These are phyloP conservation scores for Allantophomopsis cytisporea DNA, from an alignment of 2,329 filamentous ascomycete genomes.

Conservation along the genomic window DNA sequence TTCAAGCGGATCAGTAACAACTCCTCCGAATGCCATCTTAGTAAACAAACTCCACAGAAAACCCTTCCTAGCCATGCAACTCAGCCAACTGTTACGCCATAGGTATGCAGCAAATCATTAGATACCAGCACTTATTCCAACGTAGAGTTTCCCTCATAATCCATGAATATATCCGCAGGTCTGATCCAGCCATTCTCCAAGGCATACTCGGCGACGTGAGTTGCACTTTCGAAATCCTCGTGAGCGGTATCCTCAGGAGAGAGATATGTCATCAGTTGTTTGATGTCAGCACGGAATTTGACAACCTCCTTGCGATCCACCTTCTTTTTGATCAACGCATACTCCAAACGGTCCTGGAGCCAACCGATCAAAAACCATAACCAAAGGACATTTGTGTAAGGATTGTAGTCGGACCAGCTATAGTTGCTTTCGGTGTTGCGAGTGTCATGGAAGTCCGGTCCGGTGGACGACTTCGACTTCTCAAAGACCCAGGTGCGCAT, in stretches of 20 bases:
- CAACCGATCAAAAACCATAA: constrained; percentile 31
- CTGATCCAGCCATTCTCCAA: neutral
- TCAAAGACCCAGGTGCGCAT: constrained; percentile 12
- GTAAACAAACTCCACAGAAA: too few relatives aligned
- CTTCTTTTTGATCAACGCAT: constrained; percentile 2
- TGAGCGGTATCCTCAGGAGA: constrained; percentile 17
- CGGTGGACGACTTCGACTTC: neutral
- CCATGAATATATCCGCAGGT: neutral
- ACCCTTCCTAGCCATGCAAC: too few relatives aligned
- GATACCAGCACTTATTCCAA: too few relatives aligned
- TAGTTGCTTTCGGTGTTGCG: constrained; percentile 19
- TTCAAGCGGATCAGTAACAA: too few relatives aligned
- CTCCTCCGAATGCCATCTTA: too few relatives aligned
- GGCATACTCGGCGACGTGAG: neutral
- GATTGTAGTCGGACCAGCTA: constrained; percentile 35
- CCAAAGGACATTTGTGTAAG: constrained; percentile 55
- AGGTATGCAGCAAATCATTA: too few relatives aligned
- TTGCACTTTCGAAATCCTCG: neutral
- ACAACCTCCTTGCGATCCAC: constrained; percentile 31
- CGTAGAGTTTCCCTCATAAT: neutral
- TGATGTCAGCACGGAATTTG: constrained; percentile 31
- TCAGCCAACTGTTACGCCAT: too few relatives aligned
- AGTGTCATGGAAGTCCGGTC: constrained; percentile 4
- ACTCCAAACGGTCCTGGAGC: neutral
- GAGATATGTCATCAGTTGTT: constrained; percentile 38